These are phyloP conservation scores for Coniochaeta prunicola DNA, from an alignment of 2,329 filamentous ascomycete species.

Conservation along the genomic window DNA sequence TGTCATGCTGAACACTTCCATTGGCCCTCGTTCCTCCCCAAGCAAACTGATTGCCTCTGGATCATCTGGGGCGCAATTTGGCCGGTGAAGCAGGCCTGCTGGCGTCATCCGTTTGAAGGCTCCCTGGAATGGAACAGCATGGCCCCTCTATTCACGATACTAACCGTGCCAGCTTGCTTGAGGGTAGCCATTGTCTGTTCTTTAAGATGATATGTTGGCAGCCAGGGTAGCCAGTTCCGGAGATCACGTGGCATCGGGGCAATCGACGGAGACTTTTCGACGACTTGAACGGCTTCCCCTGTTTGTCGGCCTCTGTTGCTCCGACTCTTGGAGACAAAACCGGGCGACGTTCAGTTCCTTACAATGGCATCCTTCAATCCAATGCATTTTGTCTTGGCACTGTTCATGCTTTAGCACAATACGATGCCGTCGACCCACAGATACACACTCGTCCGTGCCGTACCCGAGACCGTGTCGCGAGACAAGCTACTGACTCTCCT, in stretches of 20 bases:
- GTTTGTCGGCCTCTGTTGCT: neutral
- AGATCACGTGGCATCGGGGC: neutral
- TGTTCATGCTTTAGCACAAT: neutral
- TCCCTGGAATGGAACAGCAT: neutral
- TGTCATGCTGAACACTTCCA: constrained; percentile 1
- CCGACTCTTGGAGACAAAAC: neutral
- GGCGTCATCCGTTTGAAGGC: neutral
- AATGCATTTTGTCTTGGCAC: neutral
- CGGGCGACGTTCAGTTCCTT: neutral
- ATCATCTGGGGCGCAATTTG: neutral
- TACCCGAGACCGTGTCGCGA: neutral
- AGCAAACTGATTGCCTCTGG: neutral
- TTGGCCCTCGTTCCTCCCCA: neutral
- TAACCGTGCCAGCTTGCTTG: too few relatives aligned
- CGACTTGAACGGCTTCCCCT: neutral
- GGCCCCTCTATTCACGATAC: too few relatives aligned
- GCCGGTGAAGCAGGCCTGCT: neutral
- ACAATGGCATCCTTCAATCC: neutral
- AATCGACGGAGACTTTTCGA: neutral
- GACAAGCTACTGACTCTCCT: neutral
- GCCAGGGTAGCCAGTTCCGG: neutral
- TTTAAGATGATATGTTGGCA: too few relatives aligned
- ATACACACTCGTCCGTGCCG: neutral
- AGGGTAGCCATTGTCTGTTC: neutral
- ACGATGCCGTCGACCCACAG: neutral